Percentiles rank a stretch among this genome's conserved stretches.
Conservation (phyloP, 805 yeast species). For the Pichia heedii region DNA sequence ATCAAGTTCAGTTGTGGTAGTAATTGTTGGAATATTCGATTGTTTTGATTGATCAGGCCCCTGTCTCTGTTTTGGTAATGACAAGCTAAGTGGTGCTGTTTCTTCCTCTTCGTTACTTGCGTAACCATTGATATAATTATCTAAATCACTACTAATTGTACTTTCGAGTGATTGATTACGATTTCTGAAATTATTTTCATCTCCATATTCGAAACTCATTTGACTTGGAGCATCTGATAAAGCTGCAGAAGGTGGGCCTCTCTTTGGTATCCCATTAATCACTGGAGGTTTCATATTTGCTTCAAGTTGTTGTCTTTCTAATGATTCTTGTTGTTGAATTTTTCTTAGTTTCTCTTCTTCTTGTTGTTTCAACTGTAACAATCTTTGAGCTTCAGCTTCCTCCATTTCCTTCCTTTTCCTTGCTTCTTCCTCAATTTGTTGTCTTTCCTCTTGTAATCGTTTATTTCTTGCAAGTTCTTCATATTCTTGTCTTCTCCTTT, state of each 20-base stretch:
- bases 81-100: constrained; percentile 6
- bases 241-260: constrained; percentile 6
- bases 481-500: background rate
- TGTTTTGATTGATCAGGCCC: background rate
- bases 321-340: background rate
- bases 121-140: constrained; percentile 4
- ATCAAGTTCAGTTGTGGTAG: background rate
- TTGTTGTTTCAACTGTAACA: background rate
- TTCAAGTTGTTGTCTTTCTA: background rate
- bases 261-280: background rate
- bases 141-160: background rate
- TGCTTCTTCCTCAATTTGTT: constrained; percentile 1
- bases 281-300: background rate
- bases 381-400: background rate
- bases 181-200: constrained; percentile 1
- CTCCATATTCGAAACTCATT: constrained; percentile 9
- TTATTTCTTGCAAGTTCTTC: background rate
- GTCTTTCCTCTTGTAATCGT: constrained; percentile 3
- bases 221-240: constrained; percentile 5
- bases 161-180: constrained; percentile 4
- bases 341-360: constrained; percentile 2
- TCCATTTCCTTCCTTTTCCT: background rate
- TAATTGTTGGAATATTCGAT: background rate
- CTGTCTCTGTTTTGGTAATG: background rate
- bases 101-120: constrained; percentile 5